Percentiles rank a stretch among this genome's conserved stretches.
phyloP scores from a whole-genome alignment of 345 rosid genomes.

The Viola odorata region DNA sequence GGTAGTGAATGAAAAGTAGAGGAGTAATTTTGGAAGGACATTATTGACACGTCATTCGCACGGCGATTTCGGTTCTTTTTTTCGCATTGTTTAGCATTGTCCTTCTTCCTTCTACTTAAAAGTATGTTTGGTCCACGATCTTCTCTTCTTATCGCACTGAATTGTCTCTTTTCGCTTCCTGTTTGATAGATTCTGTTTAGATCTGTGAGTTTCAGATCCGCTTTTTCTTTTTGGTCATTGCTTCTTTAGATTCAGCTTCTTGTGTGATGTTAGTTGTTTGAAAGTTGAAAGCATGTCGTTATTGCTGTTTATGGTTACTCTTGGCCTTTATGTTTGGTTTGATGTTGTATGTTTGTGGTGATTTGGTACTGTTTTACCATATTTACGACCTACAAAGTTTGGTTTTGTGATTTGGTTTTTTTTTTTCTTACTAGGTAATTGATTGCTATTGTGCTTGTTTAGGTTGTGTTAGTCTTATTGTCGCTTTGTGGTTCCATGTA shows the following conservation, averaged over 20 bases:
- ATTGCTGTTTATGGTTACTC: not conserved
- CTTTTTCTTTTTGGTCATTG: constrained; percentile 2
- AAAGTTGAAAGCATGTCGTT: not conserved
- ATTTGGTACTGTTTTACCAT: not conserved
- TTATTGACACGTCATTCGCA: no score
- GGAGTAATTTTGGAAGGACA: no score
- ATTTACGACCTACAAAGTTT: not conserved
- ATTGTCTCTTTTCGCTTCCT: not conserved
- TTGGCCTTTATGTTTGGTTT: not conserved
- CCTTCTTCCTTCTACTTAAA: not conserved
- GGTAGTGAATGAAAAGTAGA: no score
- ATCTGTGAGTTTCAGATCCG: constrained; percentile 21
- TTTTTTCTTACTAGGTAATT: no score
- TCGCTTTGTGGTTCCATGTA: no score
- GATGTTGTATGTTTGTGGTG: not conserved
- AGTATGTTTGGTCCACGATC: not conserved
- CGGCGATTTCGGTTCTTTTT: no score
- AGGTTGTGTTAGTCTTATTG: no score
- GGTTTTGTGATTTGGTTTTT: no score
- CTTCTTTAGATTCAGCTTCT: constrained; percentile 8
- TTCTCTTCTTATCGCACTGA: no score
- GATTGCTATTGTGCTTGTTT: no score
- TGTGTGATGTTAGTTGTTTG: not conserved
- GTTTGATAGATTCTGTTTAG: constrained; percentile 8
- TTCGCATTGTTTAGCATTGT: no score